phyloP scores from a whole-genome alignment of 2,329 filamentous ascomycete genomes.

The Pseudopithomyces maydicus region DNA sequence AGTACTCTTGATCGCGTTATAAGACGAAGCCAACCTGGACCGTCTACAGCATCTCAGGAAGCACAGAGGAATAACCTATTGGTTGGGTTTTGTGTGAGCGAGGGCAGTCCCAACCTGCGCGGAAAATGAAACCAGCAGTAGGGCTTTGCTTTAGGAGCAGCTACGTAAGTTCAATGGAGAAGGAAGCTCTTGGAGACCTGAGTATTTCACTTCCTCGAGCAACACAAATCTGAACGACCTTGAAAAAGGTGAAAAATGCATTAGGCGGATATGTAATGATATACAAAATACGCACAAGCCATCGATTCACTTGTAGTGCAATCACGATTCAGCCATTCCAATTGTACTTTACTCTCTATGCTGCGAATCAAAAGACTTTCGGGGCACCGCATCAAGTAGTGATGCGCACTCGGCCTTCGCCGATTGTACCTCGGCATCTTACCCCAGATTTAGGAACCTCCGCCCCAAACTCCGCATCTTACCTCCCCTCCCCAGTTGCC shows the following conservation, averaged over 20 bases:
- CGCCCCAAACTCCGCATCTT: conserved; percentile 12
- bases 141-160: background rate
- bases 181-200: background rate
- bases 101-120: background rate
- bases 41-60: background rate
- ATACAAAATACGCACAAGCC: background rate
- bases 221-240: background rate
- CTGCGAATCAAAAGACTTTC: too few species aligned
- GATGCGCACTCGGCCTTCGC: conserved; percentile 1
- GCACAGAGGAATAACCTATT: background rate
- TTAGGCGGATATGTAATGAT: background rate
- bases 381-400: background rate
- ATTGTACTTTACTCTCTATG: too few species aligned
- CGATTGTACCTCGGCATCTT: conserved; percentile 15
- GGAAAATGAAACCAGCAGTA: background rate
- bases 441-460: conserved; percentile 12
- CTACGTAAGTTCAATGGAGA: background rate
- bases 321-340: too few species aligned
- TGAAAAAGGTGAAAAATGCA: background rate
- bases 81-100: background rate
- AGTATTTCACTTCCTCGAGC: background rate
- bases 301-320: too few species aligned
- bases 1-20: background rate
- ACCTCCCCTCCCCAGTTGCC: background rate
- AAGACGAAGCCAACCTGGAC: background rate